Base-by-base conservation (phyloP, 78 protist genomes). In the Emiliania huxleyi region DNA sequence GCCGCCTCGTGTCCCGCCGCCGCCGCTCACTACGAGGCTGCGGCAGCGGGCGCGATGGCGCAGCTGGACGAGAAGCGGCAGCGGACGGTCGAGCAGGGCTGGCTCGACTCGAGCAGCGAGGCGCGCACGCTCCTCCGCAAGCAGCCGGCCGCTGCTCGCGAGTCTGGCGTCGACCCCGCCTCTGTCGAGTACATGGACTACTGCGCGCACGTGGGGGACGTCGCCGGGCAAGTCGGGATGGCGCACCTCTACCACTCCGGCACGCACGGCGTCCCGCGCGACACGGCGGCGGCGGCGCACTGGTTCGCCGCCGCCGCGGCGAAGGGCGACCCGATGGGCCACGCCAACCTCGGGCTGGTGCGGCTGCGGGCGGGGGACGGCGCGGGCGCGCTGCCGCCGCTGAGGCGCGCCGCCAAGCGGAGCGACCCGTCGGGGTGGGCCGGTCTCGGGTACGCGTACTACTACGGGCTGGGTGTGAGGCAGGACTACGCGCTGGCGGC, bases 181-280 rank as follows among this genome's bases (percentile, higher is more conserved):
- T 19, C 81, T 15, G 42, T 71, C 42, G 81, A 71, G 81, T 71
- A 71, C 81, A 71, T 71, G 81, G 81, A 71, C 42, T 71, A 71
- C 81, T 35, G 35, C 42, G 81, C 81, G 18, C 35, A 35, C 21
- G 42, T 71, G n/a, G 81, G 81, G 40, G 81, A 71, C 18, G 81
- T 71, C 21, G 22, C 81, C 23, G 81, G 81, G 42, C 5, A 71
- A 40, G 42, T 71, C 3, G 42, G 81, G 18, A 71, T 71, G 81
- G 81, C 29, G 29, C 81, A 71, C 42, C 42, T 71, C 19, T 71
- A 71, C 81, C 81, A 71, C 45, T 4, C 42, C 33, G 81, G 81
- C 42, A 19, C 44, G 37, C 81, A 71, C n/a, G 81, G 81, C 44
- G 81, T 71, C 29, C 81, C 81, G 37, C 81, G 81, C 81, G 81